Percentiles rank a stretch among this genome's conserved stretches.
These are phyloP conservation scores for Fagus crenata DNA, from an alignment of 306 rosid genomes.

Conservation along the genomic window DNA sequence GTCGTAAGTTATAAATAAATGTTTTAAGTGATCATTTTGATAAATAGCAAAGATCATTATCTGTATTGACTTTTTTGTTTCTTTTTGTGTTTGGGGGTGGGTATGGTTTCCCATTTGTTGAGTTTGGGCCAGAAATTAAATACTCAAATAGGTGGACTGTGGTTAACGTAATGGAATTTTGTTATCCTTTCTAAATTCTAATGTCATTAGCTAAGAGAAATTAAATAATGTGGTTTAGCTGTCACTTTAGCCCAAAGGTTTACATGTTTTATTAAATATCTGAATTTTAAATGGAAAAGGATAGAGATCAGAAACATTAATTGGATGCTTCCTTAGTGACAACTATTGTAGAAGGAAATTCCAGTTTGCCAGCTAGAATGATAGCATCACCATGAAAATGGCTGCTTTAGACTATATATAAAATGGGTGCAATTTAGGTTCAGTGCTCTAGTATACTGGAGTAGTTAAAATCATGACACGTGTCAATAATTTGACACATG, in stretches of 20 bases:
- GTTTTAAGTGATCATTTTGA: neutral
- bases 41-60: neutral
- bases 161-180: neutral
- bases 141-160: neutral
- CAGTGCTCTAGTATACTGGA: no score
- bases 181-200: no score
- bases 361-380: conserved; percentile 38
- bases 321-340: conserved; percentile 24
- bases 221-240: conserved; percentile 18
- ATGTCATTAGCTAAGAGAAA: conserved; percentile 1
- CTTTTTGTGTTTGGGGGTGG: neutral
- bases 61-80: neutral
- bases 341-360: neutral
- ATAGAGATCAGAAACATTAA: conserved; percentile 3
- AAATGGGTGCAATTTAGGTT: no score
- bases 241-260: conserved; percentile 3
- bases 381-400: neutral
- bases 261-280: neutral
- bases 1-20: neutral
- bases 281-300: conserved; percentile 1
- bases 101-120: neutral
- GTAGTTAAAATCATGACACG: no score
- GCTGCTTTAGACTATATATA: neutral
- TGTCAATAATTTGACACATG: no score
- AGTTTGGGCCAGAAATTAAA: no score